Percentiles rank a stretch among this genome's conserved stretches.
These are phyloP conservation scores for Nasturtium officinale DNA, from an alignment of 345 rosid genomes.

Conservation along the genomic window DNA sequence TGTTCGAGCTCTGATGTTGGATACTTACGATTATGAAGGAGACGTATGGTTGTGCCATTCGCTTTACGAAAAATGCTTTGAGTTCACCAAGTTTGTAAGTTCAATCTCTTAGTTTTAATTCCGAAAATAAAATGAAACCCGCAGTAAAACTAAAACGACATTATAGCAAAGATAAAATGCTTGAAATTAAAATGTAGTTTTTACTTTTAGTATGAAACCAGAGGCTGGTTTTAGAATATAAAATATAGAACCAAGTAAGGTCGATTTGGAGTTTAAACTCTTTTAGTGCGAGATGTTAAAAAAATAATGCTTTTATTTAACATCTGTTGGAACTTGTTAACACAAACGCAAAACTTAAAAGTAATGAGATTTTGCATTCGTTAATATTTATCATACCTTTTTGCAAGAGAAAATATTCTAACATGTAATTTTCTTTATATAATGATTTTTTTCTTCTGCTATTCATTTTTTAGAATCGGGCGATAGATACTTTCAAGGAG, in stretches of 20 bases:
- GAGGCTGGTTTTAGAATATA: not conserved
- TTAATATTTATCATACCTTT: too few species aligned
- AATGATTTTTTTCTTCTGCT: not conserved
- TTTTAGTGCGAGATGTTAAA: too few species aligned
- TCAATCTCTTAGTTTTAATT: not conserved
- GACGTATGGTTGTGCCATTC: slow-evolving; percentile 75
- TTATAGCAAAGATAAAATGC: not conserved
- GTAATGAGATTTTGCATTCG: too few species aligned
- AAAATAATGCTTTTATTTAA: too few species aligned
- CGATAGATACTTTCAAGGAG: slow-evolving; percentile 53
- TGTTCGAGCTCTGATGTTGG: slow-evolving; percentile 68
- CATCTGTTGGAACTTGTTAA: too few species aligned
- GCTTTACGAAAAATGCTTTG: slow-evolving; percentile 47
- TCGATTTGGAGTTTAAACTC: too few species aligned
- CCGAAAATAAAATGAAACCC: not conserved
- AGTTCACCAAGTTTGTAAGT: slow-evolving; percentile 60
- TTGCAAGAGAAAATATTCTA: not conserved
- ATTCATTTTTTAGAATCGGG: slow-evolving; percentile 45
- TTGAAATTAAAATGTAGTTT: not conserved
- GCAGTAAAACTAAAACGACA: not conserved
- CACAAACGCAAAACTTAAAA: too few species aligned
- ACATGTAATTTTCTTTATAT: not conserved
- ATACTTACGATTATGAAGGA: slow-evolving; percentile 58
- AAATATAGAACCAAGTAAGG: not conserved
- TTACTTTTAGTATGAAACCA: not conserved